Evolutionary conservation across 2,329 filamentous ascomycete species (phyloP), one percentile per base, ranked within the genome.

Genomic region (Pseudogymnoascus sp.): DNA sequence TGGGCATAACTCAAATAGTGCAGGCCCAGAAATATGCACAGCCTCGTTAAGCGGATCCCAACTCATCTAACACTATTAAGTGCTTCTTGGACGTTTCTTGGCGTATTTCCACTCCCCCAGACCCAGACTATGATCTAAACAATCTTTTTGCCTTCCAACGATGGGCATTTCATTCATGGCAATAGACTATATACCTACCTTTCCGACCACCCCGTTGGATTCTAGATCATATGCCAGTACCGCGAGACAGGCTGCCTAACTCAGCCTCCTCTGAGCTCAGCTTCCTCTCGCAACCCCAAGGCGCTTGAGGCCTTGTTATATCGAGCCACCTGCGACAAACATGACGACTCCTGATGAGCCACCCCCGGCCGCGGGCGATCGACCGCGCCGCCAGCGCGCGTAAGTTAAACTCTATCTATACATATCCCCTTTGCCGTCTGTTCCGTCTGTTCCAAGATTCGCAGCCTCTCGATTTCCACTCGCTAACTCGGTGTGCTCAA

Each of bases 331-430:
- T 38, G 31, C 55, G 28, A 59, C 55, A 59, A 37, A 9, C 14
- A 59, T 37, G 55, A 25, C 28, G 16, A 35, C 55, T 59, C 31
- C 55, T 59, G 35, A 59, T 37, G 55, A 37, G 55, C 55, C 55
- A 35, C 35, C 55, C 31, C 55, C 55, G 31, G 21, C 55, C n/a
- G 21, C 8, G 7, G 55, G 14, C 11, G 55, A 59, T 38, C 31
- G 25, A 59, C 55, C 45, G 2, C 55, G 67, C 63, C 68, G 72
- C 62, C 71, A 73, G 66, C 69, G 72, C 68, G 72, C 72, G 72
- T 73, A 66, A 70, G 72, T 68, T 25, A 6, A 55, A 18, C 41
- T 18, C 41, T 25, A 45, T 45, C 41, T 45, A 45, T 23, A 33
- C 31, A 33, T 33, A 33, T 8, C 31, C 12, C n/a, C n/a, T 28